Evolutionary conservation across 83 land plant species (phyloP), one percentile per base, ranked within the genome.

Genomic region (Larix sibirica): DNA sequence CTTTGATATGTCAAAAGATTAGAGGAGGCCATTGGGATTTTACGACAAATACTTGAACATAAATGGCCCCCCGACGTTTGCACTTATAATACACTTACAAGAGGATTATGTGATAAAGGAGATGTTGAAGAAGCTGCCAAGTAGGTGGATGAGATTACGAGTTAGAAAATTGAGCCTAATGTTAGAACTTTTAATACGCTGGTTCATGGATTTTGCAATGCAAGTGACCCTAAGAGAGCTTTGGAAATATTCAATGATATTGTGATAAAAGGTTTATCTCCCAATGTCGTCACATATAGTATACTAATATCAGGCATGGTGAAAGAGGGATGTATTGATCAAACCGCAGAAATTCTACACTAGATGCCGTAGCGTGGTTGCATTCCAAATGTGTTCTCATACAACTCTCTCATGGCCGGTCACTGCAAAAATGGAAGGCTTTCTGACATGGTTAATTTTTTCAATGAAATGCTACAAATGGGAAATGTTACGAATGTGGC

Each of bases 31-130:
- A 79, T 85, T 66, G 31, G 80, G 1, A 80, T 94, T 6, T 86
- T 90, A 9, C 82, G 85, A 24, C 87, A 87, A 28, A 91, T 94
- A 92, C 81, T 84, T 3, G 82, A 66, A 58, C 84, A 89, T 62
- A 92, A 91, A 23, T 91, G 92, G 76, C 92, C 88, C 14, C 91
- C 94, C 0, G 83, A 90, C 82, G 23, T 44, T 88, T 14, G 28
- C 88, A 14, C 93, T 6, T 91, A 84, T 58, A 89, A 68, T 62
- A 91, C 82, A 38, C 18, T 89, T 13, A 81, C 91, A 16, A 65
- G 68, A 64, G 90, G 93, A n/a, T 83, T 91, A 10, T 91, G 90
- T 79, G 89, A 88, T 76, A 80, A 77, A 13, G 88, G 88, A 4
- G 24, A 61, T 56, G 54, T 89, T 18, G 82, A 66, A 23, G 67